Base-by-base conservation (phyloP, 2,329 filamentous ascomycete genomes). In the Xylariomycetidae sp. region DNA sequence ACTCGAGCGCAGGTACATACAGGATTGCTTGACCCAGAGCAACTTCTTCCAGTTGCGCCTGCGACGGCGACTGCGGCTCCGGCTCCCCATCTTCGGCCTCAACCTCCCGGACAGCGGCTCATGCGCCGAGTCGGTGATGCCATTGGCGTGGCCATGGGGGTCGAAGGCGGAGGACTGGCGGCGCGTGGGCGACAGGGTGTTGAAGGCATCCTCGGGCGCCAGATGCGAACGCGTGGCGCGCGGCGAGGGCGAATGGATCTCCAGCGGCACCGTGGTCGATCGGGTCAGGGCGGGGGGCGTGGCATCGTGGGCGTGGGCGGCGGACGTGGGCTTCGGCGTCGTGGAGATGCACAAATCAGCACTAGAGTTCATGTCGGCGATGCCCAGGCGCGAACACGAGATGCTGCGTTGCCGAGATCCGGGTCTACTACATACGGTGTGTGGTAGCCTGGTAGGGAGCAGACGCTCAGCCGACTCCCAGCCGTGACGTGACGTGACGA, bases 1-100 rank as follows among this genome's bases (percentile, higher is more conserved):
- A n/a, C n/a, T n/a, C n/a, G n/a, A n/a, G n/a, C n/a, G n/a, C n/a
- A n/a, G 19, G 55, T 16, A 62, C 79, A 44, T 66, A 89, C 85
- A 95, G 20, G 85, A 85, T 58, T 96, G 92, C 63, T 94, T 95
- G 54, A 98, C 89, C 92, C 92, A 98, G 35, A 98, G 74, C 45
- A 98, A 64, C 67, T 96, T 96, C 71, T 93, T 94, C 85, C 90
- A 96, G 9, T 76, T 76, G 31, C 78, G 76, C 53, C 81, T 85
- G 44, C 81, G 71, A 49, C 78, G 70, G 29, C 83, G 72, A 46
- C 80, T 85, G 30, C 76, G 67, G 45, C 77, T 83, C 13, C 78
- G 70, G 25, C 72, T 72, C 35, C 73, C 64, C 28, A 68, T 45
- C 69, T 68, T 62, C 31, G 66, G 65, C 46, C 65, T 68, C 47